Base-by-base conservation (phyloP, 345 rosid genomes). In the Populus davidiana region DNA sequence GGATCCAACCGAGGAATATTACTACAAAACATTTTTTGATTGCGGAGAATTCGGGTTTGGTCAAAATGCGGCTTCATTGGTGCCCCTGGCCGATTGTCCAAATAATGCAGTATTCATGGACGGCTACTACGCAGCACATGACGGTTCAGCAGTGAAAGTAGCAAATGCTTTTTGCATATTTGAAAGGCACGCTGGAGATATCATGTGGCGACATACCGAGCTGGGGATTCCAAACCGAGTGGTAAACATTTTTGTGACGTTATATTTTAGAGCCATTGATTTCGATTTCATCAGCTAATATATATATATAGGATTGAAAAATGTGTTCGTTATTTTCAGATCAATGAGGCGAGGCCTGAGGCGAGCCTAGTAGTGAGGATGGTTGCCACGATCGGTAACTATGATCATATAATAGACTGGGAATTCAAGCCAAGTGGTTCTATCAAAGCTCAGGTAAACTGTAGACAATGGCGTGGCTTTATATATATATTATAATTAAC, bases 11-110 rank as follows among this genome's bases (percentile, higher is more conserved):
- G 82, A 83, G 1, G 92, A 76, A 50, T 87, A 89, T 85, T 90
- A 87, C 70, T 81, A 39, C 73, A 72, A 41, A 25, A 81, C 86
- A 0, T 86, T 80, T 49, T 84, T 86, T 41, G 91, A 89, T 62
- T 64, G 72, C 35, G 91, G 92, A 0, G 92, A 89, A 35, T 89
- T 76, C 14, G 90, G 94, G 3, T 81, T 87, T 4, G 92, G 94
- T 11, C 77, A 52, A 61, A 35, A 52, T 0, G 84, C 94, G 2
- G 89, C 79, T 5, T 70, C 94, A 20, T 81, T 90, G 54, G 78
- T 79, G 10, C 92, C 89, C 4, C 69, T 75, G 2, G 84, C 76
- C 0, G 92, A 89, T 79, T 90, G 91, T 78, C 91, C 93, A 0
- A 69, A 82, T 6, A 80, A 78, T 67, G 93, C 93, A 2, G 85